Conservation (phyloP, 2,329 filamentous ascomycete species). For the Aspergillus tanneri region DNA sequence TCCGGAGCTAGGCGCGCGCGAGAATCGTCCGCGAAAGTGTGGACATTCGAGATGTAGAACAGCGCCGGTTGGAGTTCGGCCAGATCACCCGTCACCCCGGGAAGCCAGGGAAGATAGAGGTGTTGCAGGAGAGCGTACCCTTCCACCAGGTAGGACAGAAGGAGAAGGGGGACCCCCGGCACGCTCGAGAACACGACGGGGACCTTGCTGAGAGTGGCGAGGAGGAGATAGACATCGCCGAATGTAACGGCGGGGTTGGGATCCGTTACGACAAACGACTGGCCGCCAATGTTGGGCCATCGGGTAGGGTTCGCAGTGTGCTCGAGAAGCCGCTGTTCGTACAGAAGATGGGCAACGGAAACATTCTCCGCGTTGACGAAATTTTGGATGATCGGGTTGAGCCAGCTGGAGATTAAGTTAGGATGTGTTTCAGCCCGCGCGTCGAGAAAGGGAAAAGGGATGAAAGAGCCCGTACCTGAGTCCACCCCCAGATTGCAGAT, state of each 20-base stretch:
- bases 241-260: constrained; percentile 45
- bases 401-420: constrained; percentile 37
- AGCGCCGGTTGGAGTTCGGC: constrained; percentile 33
- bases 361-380: constrained; percentile 55
- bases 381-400: constrained; percentile 49
- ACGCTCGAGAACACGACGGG: constrained; percentile 30
- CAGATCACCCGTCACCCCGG: constrained; percentile 27
- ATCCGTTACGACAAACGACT: constrained; percentile 54
- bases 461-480: constrained; percentile 30
- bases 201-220: constrained; percentile 31
- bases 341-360: constrained; percentile 54
- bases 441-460: too few species aligned
- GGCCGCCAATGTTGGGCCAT: constrained; percentile 41
- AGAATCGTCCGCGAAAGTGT: constrained; percentile 31
- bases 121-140: constrained; percentile 31
- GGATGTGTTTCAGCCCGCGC: neutral
- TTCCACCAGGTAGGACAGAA: constrained; percentile 35
- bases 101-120: constrained; percentile 28
- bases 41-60: constrained; percentile 31
- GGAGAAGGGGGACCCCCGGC: constrained; percentile 27
- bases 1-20: constrained; percentile 27
- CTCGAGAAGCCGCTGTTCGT: constrained; percentile 52
- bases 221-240: constrained; percentile 31
- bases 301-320: constrained; percentile 19
- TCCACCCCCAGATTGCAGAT: constrained; percentile 40